A percentile compares a stretch with the other conserved stretches of the same genome.
phyloP scores from a whole-genome alignment of 2,329 filamentous ascomycete genomes.

The Hyphodiscus sp. region DNA sequence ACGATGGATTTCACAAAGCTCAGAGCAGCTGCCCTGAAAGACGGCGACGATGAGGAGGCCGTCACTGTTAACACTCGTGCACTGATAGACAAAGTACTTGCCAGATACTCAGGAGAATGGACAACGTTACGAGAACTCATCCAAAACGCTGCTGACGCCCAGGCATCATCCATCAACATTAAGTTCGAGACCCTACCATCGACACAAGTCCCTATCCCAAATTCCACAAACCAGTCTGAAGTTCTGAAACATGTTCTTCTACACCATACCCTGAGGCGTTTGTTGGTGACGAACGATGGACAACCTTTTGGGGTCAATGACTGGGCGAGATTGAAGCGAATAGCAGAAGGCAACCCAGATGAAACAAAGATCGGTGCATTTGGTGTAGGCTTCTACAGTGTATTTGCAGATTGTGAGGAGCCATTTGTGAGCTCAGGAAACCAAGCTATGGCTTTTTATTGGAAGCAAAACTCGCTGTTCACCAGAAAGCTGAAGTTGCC shows the following conservation, averaged over 20 bases:
- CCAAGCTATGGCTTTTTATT: slow-evolving; percentile 97
- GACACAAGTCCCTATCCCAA: slow-evolving; percentile 60
- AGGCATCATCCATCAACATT: slow-evolving; percentile 81
- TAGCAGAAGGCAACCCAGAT: slow-evolving; percentile 97
- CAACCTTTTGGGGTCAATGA: slow-evolving; percentile 82
- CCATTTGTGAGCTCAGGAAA: slow-evolving; percentile 91
- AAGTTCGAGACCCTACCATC: slow-evolving; percentile 90
- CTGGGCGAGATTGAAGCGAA: slow-evolving; percentile 89
- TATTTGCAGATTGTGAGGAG: slow-evolving; percentile 96
- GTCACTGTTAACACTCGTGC: slow-evolving; percentile 97
- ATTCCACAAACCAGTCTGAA: slow-evolving; percentile 59
- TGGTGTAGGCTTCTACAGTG: slow-evolving; percentile 96
- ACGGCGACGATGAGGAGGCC: slow-evolving; percentile 87
- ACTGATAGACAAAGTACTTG: slow-evolving; percentile 94
- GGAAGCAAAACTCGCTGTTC: slow-evolving; percentile 97
- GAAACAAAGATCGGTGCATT: slow-evolving; percentile 99
- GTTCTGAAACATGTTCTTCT: slow-evolving; percentile 76
- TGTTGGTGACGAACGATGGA: slow-evolving; percentile 92
- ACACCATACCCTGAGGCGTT: slow-evolving; percentile 76
- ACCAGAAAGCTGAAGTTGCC: slow-evolving; percentile 77
- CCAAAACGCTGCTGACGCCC: slow-evolving; percentile 96
- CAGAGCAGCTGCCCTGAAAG: slow-evolving; percentile 78
- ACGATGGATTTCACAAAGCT: slow-evolving; percentile 68
- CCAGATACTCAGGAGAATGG: slow-evolving; percentile 95
- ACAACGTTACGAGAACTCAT: slow-evolving; percentile 85